phyloP scores from a whole-genome alignment of 2,329 filamentous ascomycete genomes.

The Aspergillus viridinutans region DNA sequence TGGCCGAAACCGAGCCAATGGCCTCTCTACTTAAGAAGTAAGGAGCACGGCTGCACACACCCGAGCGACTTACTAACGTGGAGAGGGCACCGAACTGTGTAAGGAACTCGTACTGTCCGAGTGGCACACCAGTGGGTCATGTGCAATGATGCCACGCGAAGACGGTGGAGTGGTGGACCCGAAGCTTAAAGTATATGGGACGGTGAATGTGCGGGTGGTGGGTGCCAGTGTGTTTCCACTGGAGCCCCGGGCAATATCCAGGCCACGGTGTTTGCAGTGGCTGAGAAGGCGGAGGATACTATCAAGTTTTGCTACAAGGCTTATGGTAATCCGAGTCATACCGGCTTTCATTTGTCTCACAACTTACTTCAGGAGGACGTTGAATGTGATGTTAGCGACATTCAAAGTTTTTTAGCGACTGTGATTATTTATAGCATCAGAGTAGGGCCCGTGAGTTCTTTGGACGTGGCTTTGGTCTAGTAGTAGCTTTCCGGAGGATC shows the following conservation, averaged over 20 bases:
- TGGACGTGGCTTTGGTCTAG: neutral
- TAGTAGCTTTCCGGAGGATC: neutral
- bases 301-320: conserved; percentile 11
- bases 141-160: conserved; percentile 29
- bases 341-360: neutral
- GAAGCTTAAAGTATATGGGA: conserved; percentile 27
- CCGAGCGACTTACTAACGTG: conserved; percentile 4
- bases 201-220: conserved; percentile 27
- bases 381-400: neutral
- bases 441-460: neutral
- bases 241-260: conserved; percentile 34
- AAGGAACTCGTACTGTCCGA: conserved; percentile 14
- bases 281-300: conserved; percentile 31
- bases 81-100: conserved; percentile 14
- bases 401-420: neutral
- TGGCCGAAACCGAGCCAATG: conserved; percentile 27
- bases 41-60: conserved; percentile 17
- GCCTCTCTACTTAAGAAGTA: conserved; percentile 29
- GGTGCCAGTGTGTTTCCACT: conserved; percentile 35
- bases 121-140: conserved; percentile 26
- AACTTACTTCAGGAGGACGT: neutral
- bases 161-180: conserved; percentile 27
- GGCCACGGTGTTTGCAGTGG: conserved; percentile 33
- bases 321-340: neutral
- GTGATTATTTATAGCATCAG: neutral